phyloP scores from a whole-genome alignment of 202 grass and related monocot species.

The Carex arenaria region DNA sequence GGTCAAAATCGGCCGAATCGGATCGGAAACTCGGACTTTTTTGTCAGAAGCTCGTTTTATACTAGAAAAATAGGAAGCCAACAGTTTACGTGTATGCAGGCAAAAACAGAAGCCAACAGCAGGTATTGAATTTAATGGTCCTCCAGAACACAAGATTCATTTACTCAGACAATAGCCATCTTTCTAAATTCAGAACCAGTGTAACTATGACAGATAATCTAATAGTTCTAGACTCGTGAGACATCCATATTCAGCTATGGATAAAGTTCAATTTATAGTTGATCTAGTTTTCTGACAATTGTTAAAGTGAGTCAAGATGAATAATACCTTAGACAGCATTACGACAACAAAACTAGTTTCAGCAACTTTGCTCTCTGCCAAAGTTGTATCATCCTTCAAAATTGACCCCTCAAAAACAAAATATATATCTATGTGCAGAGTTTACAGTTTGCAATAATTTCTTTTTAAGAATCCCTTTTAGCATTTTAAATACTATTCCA shows the following conservation, averaged over 20 bases:
- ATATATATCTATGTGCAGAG: too few relatives aligned
- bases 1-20: too few relatives aligned
- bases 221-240: neutral
- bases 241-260: neutral
- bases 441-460: too few relatives aligned
- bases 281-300: neutral
- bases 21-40: too few relatives aligned
- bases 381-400: constrained; percentile 64
- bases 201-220: neutral
- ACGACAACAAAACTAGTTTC: constrained; percentile 80
- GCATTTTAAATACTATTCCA: too few relatives aligned
- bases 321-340: constrained; percentile 72
- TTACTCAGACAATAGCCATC: neutral
- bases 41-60: too few relatives aligned
- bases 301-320: neutral
- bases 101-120: neutral
- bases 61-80: too few relatives aligned
- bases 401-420: constrained; percentile 68
- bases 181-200: neutral
- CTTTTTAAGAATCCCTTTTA: too few relatives aligned
- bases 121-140: neutral
- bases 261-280: neutral
- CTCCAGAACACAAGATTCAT: neutral
- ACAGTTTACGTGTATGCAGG: neutral
- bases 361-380: constrained; percentile 74